Percentiles rank a stretch among this genome's conserved stretches.
phyloP scores from a whole-genome alignment of 2,329 filamentous ascomycete species.

The Shiraia bambusicola region DNA sequence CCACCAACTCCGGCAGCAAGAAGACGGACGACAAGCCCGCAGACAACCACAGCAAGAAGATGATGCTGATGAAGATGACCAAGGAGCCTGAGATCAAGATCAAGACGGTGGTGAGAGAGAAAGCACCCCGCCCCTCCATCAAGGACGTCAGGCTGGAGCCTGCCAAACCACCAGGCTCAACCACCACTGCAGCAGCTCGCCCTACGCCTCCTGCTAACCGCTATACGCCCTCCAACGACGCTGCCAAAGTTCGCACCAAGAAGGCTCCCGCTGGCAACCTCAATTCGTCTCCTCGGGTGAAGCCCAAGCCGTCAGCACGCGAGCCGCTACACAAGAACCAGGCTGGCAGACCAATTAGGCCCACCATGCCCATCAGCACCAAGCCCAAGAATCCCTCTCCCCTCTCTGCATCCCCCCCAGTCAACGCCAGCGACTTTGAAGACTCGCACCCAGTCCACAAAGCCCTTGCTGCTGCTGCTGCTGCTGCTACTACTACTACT shows the following conservation, averaged over 20 bases:
- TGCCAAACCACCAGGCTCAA: conserved; percentile 21
- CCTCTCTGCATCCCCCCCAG: conserved; percentile 61
- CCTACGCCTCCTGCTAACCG: conserved; percentile 22
- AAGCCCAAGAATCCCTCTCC: conserved; percentile 64
- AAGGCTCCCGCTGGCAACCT: conserved; percentile 25
- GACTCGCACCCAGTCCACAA: conserved; percentile 47
- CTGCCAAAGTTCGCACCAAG: conserved; percentile 32
- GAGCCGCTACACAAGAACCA: conserved; percentile 26
- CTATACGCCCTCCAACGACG: conserved; percentile 22
- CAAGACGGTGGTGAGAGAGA: conserved; percentile 32
- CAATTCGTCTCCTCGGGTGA: conserved; percentile 29
- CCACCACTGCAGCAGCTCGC: conserved; percentile 18
- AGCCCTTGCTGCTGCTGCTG: conserved; percentile 37
- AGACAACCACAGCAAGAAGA: too few species aligned
- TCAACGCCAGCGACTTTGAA: conserved; percentile 61
- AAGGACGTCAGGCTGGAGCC: conserved; percentile 28
- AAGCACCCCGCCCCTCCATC: conserved; percentile 17
- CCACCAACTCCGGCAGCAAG: too few species aligned
- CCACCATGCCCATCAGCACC: conserved; percentile 45
- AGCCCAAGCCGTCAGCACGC: conserved; percentile 32
- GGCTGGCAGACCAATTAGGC: conserved; percentile 27
- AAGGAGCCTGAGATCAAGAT: conserved; percentile 19
- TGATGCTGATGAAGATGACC: conserved; percentile 6
- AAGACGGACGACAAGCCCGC: conserved; percentile 50
- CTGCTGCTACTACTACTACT: too few species aligned